Conservation (phyloP, 73 alveolate species). For the Paramecium primaurelia region DNA sequence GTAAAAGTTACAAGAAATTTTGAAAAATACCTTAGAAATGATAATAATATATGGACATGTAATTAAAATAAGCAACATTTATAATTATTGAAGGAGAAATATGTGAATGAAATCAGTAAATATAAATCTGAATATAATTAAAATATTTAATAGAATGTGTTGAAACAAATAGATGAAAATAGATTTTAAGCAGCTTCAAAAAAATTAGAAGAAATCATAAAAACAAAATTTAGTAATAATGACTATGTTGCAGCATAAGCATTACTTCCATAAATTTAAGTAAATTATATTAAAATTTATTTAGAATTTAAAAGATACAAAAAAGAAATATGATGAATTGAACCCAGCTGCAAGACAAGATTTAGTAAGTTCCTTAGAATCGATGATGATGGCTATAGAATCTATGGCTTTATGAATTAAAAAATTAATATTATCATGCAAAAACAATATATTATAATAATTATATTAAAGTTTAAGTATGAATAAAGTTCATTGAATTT, state of each 20-base stretch:
- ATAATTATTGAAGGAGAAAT: neutral
- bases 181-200: neutral
- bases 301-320: neutral
- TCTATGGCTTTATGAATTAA: neutral
- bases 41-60: neutral
- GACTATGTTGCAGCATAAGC: neutral
- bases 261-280: neutral
- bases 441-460: neutral
- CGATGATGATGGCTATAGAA: neutral
- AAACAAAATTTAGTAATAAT: neutral
- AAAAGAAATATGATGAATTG: neutral
- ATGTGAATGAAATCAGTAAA: neutral
- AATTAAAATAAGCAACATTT: constrained; percentile 2
- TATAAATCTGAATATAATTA: neutral
- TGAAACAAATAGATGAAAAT: neutral
- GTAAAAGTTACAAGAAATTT: constrained; percentile 1
- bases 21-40: neutral
- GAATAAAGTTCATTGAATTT: neutral
- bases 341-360: neutral
- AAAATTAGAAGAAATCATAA: neutral
- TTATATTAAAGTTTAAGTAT: neutral
- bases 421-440: neutral
- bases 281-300: neutral
- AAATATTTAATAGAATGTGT: neutral
- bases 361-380: neutral